Evolutionary conservation across 78 protist species (phyloP).

Genomic region (Monocercomonoides exilis): DNA sequence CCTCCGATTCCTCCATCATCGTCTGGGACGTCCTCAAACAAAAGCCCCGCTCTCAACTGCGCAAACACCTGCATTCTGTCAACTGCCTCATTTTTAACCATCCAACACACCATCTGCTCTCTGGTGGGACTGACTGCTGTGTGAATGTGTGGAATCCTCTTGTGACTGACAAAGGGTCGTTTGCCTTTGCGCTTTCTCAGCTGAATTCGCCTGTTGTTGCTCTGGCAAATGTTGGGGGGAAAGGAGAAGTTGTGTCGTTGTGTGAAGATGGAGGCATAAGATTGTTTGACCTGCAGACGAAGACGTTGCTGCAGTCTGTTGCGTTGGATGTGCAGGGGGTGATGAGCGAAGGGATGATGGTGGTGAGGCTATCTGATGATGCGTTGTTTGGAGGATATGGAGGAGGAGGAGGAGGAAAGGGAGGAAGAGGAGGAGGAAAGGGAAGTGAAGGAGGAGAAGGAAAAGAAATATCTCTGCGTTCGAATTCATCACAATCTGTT

Average conservation of each 20-base stretch:
- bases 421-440: background rate
- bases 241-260: background rate
- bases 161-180: background rate
- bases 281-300: background rate
- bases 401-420: background rate
- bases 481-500: no score
- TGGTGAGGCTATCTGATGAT: no score
- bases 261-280: background rate
- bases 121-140: background rate
- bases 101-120: background rate
- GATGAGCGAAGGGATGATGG: background rate
- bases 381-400: background rate
- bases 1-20: background rate
- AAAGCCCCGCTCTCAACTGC: background rate
- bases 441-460: no score
- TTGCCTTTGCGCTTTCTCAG: background rate
- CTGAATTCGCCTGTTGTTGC: background rate
- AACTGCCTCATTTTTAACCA: background rate
- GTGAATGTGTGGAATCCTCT: background rate
- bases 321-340: background rate
- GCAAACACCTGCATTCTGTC: background rate
- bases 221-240: background rate
- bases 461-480: no score
- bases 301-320: background rate
- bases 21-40: background rate